A percentile compares a stretch with the other conserved stretches of the same genome.
Conservation (phyloP, 495 filamentous ascomycete species). For the Neohortaea acidophila region DNA sequence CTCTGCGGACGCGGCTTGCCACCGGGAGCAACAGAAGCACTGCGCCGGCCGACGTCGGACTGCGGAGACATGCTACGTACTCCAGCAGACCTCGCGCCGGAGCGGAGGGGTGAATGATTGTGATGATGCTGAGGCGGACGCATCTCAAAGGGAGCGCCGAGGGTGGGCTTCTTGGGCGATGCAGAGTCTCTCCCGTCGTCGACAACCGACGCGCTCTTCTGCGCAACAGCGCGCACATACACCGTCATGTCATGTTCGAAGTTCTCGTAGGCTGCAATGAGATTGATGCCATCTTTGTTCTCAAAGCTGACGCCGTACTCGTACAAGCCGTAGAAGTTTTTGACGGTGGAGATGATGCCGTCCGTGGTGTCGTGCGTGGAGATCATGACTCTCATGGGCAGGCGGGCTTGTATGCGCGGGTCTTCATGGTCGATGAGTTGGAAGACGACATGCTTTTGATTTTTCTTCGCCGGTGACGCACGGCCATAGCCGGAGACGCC, state of each 20-base stretch:
- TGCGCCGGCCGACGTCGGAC: constrained; percentile 54
- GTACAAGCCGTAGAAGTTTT: constrained; percentile 93
- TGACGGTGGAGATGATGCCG: constrained; percentile 88
- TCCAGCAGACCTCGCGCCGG: constrained; percentile 49
- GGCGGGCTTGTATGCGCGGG: constrained; percentile 56
- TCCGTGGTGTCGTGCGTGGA: constrained; percentile 88
- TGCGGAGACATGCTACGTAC: constrained; percentile 77
- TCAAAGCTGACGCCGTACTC: constrained; percentile 79
- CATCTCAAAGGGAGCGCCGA: constrained; percentile 28
- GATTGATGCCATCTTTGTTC: constrained; percentile 65
- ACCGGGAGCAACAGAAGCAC: constrained; percentile 48
- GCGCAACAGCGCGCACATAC: constrained; percentile 67
- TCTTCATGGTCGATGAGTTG: constrained; percentile 63
- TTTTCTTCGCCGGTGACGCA: constrained; percentile 29
- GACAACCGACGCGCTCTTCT: constrained; percentile 22
- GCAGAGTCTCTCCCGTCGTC: constrained; percentile 15
- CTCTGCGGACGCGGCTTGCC: constrained; percentile 50
- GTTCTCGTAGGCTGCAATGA: constrained; percentile 93
- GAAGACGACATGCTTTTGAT: constrained; percentile 63
- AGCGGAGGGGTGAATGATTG: constrained; percentile 46
- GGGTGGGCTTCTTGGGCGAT: constrained; percentile 25
- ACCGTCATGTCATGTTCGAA: constrained; percentile 78
- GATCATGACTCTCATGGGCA: constrained; percentile 85
- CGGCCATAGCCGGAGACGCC: constrained; percentile 5
- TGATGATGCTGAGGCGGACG: constrained; percentile 35